phyloP scores from a whole-genome alignment of 257 asterid genomes.

The Plantago elongata region DNA sequence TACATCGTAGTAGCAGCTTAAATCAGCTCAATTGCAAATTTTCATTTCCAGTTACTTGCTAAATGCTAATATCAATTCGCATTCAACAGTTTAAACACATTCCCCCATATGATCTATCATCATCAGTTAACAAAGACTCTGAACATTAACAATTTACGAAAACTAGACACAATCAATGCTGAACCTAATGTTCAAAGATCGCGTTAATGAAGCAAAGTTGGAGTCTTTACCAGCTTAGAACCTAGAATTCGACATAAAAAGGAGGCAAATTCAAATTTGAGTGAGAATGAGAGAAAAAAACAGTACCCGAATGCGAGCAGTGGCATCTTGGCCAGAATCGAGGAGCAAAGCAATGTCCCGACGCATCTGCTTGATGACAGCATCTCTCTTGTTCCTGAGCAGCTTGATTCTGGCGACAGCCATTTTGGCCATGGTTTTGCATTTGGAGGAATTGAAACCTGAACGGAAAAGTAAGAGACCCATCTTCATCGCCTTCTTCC shows the following conservation, averaged over 20 bases:
- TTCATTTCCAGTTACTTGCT: too few relatives aligned
- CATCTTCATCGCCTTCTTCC: conserved; percentile 65
- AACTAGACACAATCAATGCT: too few relatives aligned
- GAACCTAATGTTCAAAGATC: too few relatives aligned
- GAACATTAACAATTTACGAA: too few relatives aligned
- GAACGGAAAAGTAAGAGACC: conserved; percentile 48
- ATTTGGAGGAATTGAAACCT: conserved; percentile 81
- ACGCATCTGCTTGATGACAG: conserved; percentile 88
- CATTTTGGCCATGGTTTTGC: conserved; percentile 97
- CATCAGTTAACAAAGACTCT: too few relatives aligned
- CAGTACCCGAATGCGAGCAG: conserved; percentile 84
- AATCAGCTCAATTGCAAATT: too few relatives aligned
- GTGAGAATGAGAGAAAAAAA: background rate
- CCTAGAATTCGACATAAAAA: background rate
- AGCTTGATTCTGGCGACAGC: conserved; percentile 92
- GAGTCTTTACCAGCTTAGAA: background rate
- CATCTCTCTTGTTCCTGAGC: conserved; percentile 94
- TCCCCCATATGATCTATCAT: too few relatives aligned
- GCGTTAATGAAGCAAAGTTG: background rate
- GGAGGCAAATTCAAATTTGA: background rate
- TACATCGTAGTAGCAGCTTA: too few relatives aligned
- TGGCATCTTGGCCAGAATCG: conserved; percentile 77
- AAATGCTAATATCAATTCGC: too few relatives aligned
- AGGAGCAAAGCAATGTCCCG: conserved; percentile 94
- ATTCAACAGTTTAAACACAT: too few relatives aligned